Conservation (phyloP, 1,284 basidiomycete genomes). For the Cutaneotrichosporon arboriforme region DNA sequence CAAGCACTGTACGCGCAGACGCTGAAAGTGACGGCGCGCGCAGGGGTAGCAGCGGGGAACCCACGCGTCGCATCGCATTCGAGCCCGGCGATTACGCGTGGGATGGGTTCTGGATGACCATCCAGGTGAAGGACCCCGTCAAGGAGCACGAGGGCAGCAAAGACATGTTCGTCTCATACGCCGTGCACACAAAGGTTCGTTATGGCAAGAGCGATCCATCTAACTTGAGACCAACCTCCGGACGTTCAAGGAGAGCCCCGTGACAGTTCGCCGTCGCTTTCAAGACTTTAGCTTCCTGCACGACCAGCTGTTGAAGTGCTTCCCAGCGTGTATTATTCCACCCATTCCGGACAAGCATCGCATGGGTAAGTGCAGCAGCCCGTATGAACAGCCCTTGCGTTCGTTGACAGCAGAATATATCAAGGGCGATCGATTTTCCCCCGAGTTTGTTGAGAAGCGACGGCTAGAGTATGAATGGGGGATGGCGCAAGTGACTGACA, state of each 20-base stretch:
- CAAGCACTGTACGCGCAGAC: slow-evolving; percentile 3
- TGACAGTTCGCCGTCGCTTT: slow-evolving; percentile 81
- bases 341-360: slow-evolving; percentile 95
- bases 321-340: slow-evolving; percentile 93
- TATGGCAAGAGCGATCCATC: background rate
- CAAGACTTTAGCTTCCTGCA: slow-evolving; percentile 95
- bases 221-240: slow-evolving; percentile 40
- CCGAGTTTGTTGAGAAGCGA: slow-evolving; percentile 91
- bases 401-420: slow-evolving; percentile 71
- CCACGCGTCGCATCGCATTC: background rate
- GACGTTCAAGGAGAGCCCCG: slow-evolving; percentile 49
- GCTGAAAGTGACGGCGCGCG: background rate
- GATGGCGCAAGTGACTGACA: slow-evolving; percentile 1
- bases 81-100: slow-evolving; percentile 52
- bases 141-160: slow-evolving; percentile 95
- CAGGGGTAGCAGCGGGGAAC: background rate
- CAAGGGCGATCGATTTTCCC: slow-evolving; percentile 92
- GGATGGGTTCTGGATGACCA: slow-evolving; percentile 74
- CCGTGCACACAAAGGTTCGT: slow-evolving; percentile 72
- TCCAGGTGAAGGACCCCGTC: slow-evolving; percentile 81
- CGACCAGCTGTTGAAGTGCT: slow-evolving; percentile 82
- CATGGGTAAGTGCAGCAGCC: slow-evolving; percentile 59
- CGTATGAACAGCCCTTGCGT: background rate
- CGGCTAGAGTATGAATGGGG: slow-evolving; percentile 78
- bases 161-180: slow-evolving; percentile 92